Percentiles rank a stretch among this genome's conserved stretches.
Evolutionary conservation across 257 asterid species (phyloP).

Genomic region (Fraxinus pennsylvanica): DNA sequence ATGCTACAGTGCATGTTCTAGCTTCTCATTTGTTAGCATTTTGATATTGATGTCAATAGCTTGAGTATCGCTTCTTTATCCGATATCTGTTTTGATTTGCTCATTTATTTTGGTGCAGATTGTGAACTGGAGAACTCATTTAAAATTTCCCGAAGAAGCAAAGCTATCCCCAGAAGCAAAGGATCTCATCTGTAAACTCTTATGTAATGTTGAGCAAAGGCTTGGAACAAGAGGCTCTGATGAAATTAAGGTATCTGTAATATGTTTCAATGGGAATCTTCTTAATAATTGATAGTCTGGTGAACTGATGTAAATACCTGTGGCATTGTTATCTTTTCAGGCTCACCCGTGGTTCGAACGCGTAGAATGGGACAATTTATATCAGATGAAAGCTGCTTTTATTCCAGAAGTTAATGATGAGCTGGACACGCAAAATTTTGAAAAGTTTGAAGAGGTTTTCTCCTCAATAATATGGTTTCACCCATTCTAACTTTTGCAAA

Average conservation of each 20-base stretch:
- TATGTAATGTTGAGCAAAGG: slow-evolving; percentile 93
- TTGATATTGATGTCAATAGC: slow-evolving; percentile 8
- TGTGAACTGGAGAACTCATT: slow-evolving; percentile 84
- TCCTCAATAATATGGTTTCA: slow-evolving; percentile 12
- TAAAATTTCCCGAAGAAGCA: slow-evolving; percentile 94
- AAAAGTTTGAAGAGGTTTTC: slow-evolving; percentile 92
- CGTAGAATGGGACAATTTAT: slow-evolving; percentile 75
- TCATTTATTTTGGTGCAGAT: slow-evolving; percentile 49
- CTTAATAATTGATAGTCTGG: neutral
- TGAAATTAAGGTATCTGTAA: slow-evolving; percentile 72
- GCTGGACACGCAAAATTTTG: slow-evolving; percentile 95
- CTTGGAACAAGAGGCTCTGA: slow-evolving; percentile 92
- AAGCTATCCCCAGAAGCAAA: slow-evolving; percentile 81
- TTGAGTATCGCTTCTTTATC: neutral
- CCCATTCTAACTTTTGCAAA: neutral
- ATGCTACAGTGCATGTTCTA: neutral
- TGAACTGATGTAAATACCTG: slow-evolving; percentile 13
- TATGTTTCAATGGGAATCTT: slow-evolving; percentile 19
- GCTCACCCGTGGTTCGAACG: slow-evolving; percentile 95
- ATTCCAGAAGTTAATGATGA: slow-evolving; percentile 94
- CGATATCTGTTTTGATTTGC: slow-evolving; percentile 9
- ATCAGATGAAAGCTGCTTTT: slow-evolving; percentile 93
- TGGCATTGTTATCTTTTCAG: slow-evolving; percentile 45
- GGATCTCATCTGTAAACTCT: slow-evolving; percentile 83
- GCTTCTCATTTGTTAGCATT: neutral